phyloP scores from a whole-genome alignment of 768 basidiomycete species.

The Hygrocybe punicea region DNA sequence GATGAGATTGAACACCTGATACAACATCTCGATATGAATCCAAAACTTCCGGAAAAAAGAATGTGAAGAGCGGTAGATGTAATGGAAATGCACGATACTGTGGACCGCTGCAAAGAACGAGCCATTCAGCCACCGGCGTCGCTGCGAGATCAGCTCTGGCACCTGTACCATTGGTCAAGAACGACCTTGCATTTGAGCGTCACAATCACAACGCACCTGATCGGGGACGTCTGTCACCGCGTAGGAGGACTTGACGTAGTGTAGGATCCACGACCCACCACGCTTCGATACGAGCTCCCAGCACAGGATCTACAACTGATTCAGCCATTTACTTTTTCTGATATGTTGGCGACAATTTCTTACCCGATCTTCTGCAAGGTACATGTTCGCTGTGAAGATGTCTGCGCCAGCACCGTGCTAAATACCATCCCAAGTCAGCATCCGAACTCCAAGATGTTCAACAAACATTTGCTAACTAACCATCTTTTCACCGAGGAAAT shows the following conservation, averaged over 20 bases:
- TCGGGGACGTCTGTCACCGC: slow-evolving; percentile 93
- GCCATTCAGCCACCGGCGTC: slow-evolving; percentile 94
- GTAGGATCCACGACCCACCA: slow-evolving; percentile 83
- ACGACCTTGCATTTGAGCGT: neutral
- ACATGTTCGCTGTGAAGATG: slow-evolving; percentile 96
- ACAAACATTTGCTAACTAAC: slow-evolving; percentile 32
- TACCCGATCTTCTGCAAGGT: slow-evolving; percentile 84
- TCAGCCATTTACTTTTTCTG: neutral
- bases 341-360: slow-evolving; percentile 18
- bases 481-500: slow-evolving; percentile 97
- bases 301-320: slow-evolving; percentile 69
- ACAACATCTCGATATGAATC: slow-evolving; percentile 92
- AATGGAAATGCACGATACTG: slow-evolving; percentile 88
- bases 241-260: slow-evolving; percentile 95
- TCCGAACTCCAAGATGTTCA: neutral
- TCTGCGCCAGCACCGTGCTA: slow-evolving; percentile 80
- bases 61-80: slow-evolving; percentile 90
- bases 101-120: slow-evolving; percentile 98
- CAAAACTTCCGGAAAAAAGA: slow-evolving; percentile 80
- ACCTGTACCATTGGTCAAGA: slow-evolving; percentile 43
- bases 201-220: slow-evolving; percentile 45
- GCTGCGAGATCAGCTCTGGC: slow-evolving; percentile 91
- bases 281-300: slow-evolving; percentile 98
- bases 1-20: slow-evolving; percentile 85
- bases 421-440: neutral